phyloP scores from a whole-genome alignment of 176 grass and related monocot species.

The Phoenix roebelenii region DNA sequence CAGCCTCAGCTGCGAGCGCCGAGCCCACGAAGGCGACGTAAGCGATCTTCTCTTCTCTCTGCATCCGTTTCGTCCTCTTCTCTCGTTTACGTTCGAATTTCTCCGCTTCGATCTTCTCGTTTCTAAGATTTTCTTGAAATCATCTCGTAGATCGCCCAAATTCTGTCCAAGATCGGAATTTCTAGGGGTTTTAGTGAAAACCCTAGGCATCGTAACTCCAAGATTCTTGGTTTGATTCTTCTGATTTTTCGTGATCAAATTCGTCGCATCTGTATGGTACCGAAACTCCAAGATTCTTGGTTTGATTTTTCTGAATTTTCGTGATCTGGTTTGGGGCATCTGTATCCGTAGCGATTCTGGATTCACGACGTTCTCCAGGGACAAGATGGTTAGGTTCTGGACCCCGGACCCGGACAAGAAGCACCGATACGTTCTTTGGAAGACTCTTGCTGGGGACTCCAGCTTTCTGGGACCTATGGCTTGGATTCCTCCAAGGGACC shows the following conservation, averaged over 20 bases:
- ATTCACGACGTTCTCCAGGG: slow-evolving; percentile 73
- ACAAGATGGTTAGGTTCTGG: slow-evolving; percentile 68
- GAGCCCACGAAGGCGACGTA: slow-evolving; percentile 87
- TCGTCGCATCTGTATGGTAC: slow-evolving; percentile 59
- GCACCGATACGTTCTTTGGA: slow-evolving; percentile 45
- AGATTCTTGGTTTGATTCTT: not conserved
- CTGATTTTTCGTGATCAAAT: slow-evolving; percentile 30
- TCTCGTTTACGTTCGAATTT: too few relatives aligned
- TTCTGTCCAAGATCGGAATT: too few relatives aligned
- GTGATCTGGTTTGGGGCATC: slow-evolving; percentile 60
- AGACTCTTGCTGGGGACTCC: slow-evolving; percentile 69
- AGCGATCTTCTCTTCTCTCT: not conserved
- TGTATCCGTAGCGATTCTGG: slow-evolving; percentile 74
- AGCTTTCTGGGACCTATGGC: slow-evolving; percentile 82
- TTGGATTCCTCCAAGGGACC: slow-evolving; percentile 65
- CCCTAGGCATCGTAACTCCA: too few relatives aligned
- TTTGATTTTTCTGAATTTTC: slow-evolving; percentile 6
- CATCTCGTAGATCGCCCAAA: too few relatives aligned
- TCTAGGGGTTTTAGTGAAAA: too few relatives aligned
- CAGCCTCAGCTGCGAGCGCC: slow-evolving; percentile 55
- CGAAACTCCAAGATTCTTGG: not conserved
- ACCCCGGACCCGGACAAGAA: slow-evolving; percentile 37
- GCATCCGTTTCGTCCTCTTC: not conserved
- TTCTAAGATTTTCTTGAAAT: too few relatives aligned
- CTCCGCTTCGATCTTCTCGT: too few relatives aligned